Base-by-base conservation (phyloP, 768 basidiomycete genomes). In the Clitopilus passeckerianus region DNA sequence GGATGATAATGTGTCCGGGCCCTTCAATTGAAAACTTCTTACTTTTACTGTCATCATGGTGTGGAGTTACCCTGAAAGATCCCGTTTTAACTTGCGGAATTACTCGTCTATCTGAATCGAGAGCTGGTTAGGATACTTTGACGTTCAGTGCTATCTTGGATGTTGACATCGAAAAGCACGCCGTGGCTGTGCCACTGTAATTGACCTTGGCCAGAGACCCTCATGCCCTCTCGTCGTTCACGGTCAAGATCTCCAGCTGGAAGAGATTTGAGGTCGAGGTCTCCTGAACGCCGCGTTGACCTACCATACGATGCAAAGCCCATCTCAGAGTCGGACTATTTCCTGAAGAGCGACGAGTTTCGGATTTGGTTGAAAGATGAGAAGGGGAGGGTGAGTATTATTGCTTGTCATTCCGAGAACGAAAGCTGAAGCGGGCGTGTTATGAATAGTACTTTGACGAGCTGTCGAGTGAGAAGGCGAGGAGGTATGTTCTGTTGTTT, bases 281-380 rank as follows among this genome's bases (percentile, higher is more conserved):
- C 82, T 4, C 80, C 78, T 15, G 79, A 80, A 53, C 72, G 76
- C 56, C 70, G 68, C 24, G 57, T 66, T 0, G 66, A 75, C 10
- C 76, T 91, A 15, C 90, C 89, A 24, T 67, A 77, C 23, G 79
- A 81, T 41, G 80, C 83, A 27, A 72, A 78, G n/a, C 75, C 81
- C 16, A 90, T 96, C 62, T 85, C 82, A 0, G 89, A 92, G 65
- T 82, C 88, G 0, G 94, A 96, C 68, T 97, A 95, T 68, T 97
- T 94, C 73, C 79, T 89, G 66, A 95, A 92, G 73, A 90, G 85
- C 56, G 83, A 86, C 58, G 95, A 97, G 68, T 96, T 95, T 68
- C 82, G 88, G 63, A 71, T 84, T 23, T 98, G 95, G 93, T 76
- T 97, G 59, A 91, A 89, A 71, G 88, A 91, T 22, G 75, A 76